Evolutionary conservation across 768 basidiomycete species (phyloP), one percentile per base, ranked within the genome.

Genomic region (Suillus sp.): DNA sequence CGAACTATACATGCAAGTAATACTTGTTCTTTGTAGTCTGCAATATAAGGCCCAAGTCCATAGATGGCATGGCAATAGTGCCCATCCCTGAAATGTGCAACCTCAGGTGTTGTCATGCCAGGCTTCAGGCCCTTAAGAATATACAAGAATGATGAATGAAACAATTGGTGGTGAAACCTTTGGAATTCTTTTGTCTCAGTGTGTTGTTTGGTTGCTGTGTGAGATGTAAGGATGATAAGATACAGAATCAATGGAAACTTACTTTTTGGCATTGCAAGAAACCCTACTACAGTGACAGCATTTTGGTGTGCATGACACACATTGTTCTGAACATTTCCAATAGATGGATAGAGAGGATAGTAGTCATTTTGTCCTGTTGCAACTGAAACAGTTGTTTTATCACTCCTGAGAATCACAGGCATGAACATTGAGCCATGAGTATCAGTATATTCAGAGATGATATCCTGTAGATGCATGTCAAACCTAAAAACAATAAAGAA

Each of bases 231-330:
- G n/a, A 45, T 27, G 35, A 59, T 32, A 10, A 6, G 5, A 22
- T 6, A 22, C 9, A 14, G 25, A 8, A 54, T 61, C 2, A 32
- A n/a, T 34, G 22, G 9, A 58, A 14, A 68, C 67, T 42, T 64
- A 77, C 73, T 67, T 70, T 74, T 74, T 1, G 73, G 69, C 37
- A 75, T 74, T 8, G 71, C 63, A 30, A 74, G 62, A 63, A 79
- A 78, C 0, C 68, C 75, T n/a, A 77, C 61, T 8, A 75, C 62
- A 0, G 62, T 59, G 5, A 66, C 43, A 3, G 48, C 58, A 56
- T 64, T 48, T 1, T 18, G 40, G 22, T 66, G 65, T 5, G 64
- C 64, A 25, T 27, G 22, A 8, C 37, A 51, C 13, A 66, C 64
- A 48, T 45, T 61, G 37, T 65, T 66, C 4, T 7, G 42, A 4